These are phyloP conservation scores for Fusarium devonianum DNA, from an alignment of 2,329 filamentous ascomycete genomes.

Conservation along the genomic window DNA sequence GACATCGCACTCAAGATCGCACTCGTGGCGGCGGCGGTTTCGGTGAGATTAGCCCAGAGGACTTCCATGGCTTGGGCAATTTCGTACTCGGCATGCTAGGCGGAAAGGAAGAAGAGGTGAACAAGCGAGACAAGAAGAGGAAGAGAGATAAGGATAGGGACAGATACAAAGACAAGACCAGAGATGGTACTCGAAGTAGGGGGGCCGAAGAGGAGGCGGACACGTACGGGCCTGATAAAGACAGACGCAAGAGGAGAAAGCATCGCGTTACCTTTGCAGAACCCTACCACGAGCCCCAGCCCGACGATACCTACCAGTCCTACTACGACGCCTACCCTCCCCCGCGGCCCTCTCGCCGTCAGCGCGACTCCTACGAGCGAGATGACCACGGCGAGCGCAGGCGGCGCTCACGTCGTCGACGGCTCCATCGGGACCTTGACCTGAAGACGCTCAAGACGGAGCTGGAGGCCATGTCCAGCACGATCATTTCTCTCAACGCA, in stretches of 20 bases:
- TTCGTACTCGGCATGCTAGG: slow-evolving; percentile 37
- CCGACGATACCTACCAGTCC: slow-evolving; percentile 23
- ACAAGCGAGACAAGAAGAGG: slow-evolving; percentile 25
- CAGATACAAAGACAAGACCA: slow-evolving; percentile 15
- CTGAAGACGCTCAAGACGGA: slow-evolving; percentile 36
- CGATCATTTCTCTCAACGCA: slow-evolving; percentile 37
- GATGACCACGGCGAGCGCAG: slow-evolving; percentile 30
- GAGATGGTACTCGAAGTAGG: slow-evolving; percentile 15
- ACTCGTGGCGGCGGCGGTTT: slow-evolving; percentile 14
- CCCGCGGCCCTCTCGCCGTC: not conserved
- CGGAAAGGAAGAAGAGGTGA: slow-evolving; percentile 16
- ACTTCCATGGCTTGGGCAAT: slow-evolving; percentile 34
- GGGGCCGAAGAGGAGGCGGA: slow-evolving; percentile 18
- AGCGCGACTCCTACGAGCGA: not conserved
- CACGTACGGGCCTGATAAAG: slow-evolving; percentile 27
- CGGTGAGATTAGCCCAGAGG: slow-evolving; percentile 32
- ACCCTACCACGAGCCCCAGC: slow-evolving; percentile 25
- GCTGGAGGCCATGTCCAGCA: slow-evolving; percentile 39
- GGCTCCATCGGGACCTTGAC: slow-evolving; percentile 27
- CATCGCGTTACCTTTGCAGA: slow-evolving; percentile 38
- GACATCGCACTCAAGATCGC: slow-evolving; percentile 20
- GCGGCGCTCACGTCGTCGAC: slow-evolving; percentile 25
- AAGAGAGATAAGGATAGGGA: slow-evolving; percentile 27
- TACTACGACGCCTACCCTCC: slow-evolving; percentile 14
- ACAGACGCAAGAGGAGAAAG: slow-evolving; percentile 30